Evolutionary conservation across 371 early-diverging fungal genomes (phyloP), one percentile per base, ranked within the genome.

Genomic region (Funneliformis caledonium): DNA sequence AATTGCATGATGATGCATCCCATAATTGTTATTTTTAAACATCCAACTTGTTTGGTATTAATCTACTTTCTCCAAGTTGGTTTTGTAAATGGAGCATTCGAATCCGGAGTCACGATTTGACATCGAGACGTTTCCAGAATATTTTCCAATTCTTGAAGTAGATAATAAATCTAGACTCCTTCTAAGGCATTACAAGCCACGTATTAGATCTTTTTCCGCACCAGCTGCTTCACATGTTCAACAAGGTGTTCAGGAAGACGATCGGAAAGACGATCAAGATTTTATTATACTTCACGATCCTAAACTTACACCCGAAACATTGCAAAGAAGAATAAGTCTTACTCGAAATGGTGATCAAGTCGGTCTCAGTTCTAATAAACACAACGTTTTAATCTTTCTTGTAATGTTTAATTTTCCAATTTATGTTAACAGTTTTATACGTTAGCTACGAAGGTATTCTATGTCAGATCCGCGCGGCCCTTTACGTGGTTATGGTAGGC

Each of bases 91-190:
- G 56, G 56, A 56, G 19, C 56, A 7, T 11, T 56, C 56, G 19
- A 56, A 56, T 56, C 56, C 19, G 19, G 56, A 56, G 56, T 56
- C 19, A 56, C 56, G 16, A n/a, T 19, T 7, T 16, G 19, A 56
- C 56, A 56, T 56, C 56, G 56, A 56, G 56, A 16, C 56, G 16
- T 56, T 65, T 65, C 67, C 67, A 37, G 67, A 65, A 65, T 65
- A 33, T 19, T 65, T 65, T 65, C 37, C 37, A 37, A 31, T 65
- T 31, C 67, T 37, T 31, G 67, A 65, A 33, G 42, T 65, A 10
- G 67, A 65, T 65, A 65, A 33, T 14, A 65, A 65, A 26, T 33
- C 67, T 4, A 65, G 67, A 37, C 16, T 65, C 8, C 5, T 65
- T 33, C 16, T 65, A 65, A 65, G 33, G 37, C 67, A 31, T 33